These are phyloP conservation scores for Picocystis sp. DNA, from an alignment of 163 green algal species.

Conservation along the genomic window DNA sequence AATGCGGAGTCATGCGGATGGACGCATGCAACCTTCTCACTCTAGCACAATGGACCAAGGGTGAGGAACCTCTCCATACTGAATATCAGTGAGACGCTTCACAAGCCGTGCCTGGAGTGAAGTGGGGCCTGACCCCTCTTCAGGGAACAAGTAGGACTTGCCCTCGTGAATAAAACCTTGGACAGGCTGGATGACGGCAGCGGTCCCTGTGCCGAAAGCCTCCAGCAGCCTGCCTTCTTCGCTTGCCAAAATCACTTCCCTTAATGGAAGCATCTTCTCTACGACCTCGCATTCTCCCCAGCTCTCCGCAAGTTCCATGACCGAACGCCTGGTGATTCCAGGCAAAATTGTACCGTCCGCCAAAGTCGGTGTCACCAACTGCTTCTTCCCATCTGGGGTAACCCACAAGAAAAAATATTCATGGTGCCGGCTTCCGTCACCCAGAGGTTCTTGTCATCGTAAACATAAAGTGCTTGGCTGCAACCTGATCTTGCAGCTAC, in stretches of 20 bases:
- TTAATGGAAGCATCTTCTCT: conserved; percentile 32
- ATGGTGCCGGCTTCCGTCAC: conserved; percentile 49
- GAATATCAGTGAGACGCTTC: conserved; percentile 29
- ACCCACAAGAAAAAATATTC: conserved; percentile 51
- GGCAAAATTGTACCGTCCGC: conserved; percentile 29
- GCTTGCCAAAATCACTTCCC: conserved; percentile 28
- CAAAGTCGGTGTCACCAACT: conserved; percentile 28
- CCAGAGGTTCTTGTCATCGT: conserved; percentile 14
- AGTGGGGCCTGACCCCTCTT: too few relatives aligned
- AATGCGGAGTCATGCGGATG: too few relatives aligned
- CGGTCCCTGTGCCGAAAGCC: conserved; percentile 49
- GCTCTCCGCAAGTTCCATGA: conserved; percentile 13
- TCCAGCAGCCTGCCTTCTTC: conserved; percentile 30
- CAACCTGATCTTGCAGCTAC: conserved; percentile 14
- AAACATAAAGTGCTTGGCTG: conserved; percentile 12
- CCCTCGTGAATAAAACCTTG: conserved; percentile 15
- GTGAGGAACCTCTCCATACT: conserved; percentile 27
- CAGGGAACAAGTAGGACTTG: not conserved
- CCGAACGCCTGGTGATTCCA: conserved; percentile 17
- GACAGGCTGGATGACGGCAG: conserved; percentile 48
- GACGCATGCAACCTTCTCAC: not conserved
- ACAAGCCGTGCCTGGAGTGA: conserved; percentile 5
- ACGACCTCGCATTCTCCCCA: conserved; percentile 23
- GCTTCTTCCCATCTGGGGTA: conserved; percentile 8
- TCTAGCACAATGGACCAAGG: conserved; percentile 14